Evolutionary conservation across 192 early-diverging fungal species (phyloP).

Genomic region (Coemansia furcata): DNA sequence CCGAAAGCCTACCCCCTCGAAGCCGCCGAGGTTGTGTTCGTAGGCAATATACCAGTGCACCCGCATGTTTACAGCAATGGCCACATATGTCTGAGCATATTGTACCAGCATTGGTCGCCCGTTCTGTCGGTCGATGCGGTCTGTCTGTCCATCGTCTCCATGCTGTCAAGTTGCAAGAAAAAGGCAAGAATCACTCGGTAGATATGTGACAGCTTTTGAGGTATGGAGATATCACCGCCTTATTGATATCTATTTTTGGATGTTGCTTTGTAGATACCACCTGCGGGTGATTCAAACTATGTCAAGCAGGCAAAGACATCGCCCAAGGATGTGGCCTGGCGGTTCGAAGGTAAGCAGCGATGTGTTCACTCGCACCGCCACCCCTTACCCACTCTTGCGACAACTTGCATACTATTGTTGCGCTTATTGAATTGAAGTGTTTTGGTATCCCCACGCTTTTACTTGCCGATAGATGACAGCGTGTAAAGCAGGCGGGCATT

Average conservation of each 20-base stretch:
- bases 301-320: constrained; percentile 13
- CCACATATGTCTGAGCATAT: constrained; percentile 94
- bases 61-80: constrained; percentile 88
- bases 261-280: constrained; percentile 20
- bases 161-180: constrained; percentile 83
- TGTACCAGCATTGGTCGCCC: constrained; percentile 93
- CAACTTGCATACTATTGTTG: neutral
- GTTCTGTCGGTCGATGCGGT: constrained; percentile 84
- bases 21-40: constrained; percentile 71
- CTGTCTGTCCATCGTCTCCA: constrained; percentile 88
- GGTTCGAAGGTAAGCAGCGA: constrained; percentile 28
- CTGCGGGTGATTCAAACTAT: constrained; percentile 19
- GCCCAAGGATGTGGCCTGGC: constrained; percentile 32
- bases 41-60: constrained; percentile 64
- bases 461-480: constrained; percentile 30
- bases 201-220: neutral
- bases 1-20: constrained; percentile 70
- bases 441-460: neutral
- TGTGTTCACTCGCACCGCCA: neutral
- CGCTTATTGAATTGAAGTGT: neutral
- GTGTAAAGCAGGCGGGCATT: constrained; percentile 6
- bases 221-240: neutral
- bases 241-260: constrained; percentile 1
- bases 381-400: neutral
- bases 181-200: constrained; percentile 54